These are phyloP conservation scores for Grammothele lineata DNA, from an alignment of 768 basidiomycete genomes.

Conservation along the genomic window DNA sequence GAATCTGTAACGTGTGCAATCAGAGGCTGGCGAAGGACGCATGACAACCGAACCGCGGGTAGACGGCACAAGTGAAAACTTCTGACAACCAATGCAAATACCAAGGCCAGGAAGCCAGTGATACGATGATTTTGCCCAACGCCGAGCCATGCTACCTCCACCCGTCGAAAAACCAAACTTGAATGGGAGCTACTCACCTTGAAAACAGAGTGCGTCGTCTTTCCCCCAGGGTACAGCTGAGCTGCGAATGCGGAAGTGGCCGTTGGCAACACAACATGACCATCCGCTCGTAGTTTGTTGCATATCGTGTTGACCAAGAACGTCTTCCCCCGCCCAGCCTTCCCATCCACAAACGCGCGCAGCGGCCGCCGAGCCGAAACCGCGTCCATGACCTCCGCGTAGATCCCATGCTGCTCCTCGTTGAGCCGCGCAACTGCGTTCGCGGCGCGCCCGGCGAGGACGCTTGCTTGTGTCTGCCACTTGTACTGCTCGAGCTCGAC, in stretches of 20 bases:
- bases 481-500: conserved; percentile 25
- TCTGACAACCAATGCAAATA: too few species aligned
- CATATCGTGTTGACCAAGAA: conserved; percentile 32
- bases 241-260: conserved; percentile 39
- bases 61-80: too few species aligned
- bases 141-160: not conserved
- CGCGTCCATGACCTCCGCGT: conserved; percentile 12
- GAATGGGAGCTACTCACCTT: conserved; percentile 23
- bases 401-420: conserved; percentile 22
- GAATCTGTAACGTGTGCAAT: conserved; percentile 20
- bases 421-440: conserved; percentile 17
- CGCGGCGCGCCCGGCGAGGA: conserved; percentile 9
- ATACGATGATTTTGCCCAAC: too few species aligned
- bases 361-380: conserved; percentile 14
- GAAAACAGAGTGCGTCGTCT: conserved; percentile 36
- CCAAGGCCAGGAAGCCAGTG: too few species aligned
- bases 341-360: conserved; percentile 33
- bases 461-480: conserved; percentile 16
- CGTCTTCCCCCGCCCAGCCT: conserved; percentile 40
- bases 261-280: conserved; percentile 30
- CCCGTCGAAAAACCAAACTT: not conserved
- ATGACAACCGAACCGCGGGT: too few species aligned
- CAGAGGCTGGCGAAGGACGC: too few species aligned
- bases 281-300: conserved; percentile 23
- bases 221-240: conserved; percentile 33